Evolutionary conservation across 2,329 filamentous ascomycete genomes (phyloP).

Genomic region (Canariomyces notabilis): DNA sequence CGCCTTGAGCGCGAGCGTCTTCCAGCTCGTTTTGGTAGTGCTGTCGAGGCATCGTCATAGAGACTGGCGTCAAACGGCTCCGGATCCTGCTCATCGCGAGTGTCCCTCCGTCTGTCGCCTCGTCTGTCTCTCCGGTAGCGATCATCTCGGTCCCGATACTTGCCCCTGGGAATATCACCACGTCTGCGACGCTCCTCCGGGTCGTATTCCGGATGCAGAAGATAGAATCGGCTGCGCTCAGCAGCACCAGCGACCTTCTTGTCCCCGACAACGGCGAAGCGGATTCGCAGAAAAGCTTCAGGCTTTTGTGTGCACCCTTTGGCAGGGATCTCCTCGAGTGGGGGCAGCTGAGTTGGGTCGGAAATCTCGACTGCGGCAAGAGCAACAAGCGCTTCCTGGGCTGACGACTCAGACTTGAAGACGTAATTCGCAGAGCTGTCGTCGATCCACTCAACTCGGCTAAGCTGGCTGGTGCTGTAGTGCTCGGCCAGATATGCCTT

Average conservation of each 20-base stretch:
- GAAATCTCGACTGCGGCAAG: slow-evolving; percentile 48
- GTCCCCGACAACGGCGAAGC: slow-evolving; percentile 70
- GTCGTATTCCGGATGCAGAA: slow-evolving; percentile 85
- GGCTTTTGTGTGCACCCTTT: slow-evolving; percentile 65
- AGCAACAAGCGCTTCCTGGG: slow-evolving; percentile 50
- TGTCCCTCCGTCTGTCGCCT: slow-evolving; percentile 45
- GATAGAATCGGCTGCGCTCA: slow-evolving; percentile 81
- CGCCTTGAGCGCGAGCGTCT: slow-evolving; percentile 21
- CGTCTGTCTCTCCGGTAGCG: slow-evolving; percentile 42
- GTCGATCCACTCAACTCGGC: slow-evolving; percentile 87
- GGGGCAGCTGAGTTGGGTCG: slow-evolving; percentile 51
- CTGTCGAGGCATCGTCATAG: slow-evolving; percentile 66
- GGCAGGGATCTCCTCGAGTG: slow-evolving; percentile 61
- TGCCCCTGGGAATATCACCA: slow-evolving; percentile 42
- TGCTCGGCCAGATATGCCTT: slow-evolving; percentile 68
- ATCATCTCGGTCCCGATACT: slow-evolving; percentile 57
- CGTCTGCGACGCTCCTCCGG: slow-evolving; percentile 65
- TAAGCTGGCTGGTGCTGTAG: slow-evolving; percentile 50
- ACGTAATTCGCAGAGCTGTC: slow-evolving; percentile 85
- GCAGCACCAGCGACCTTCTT: slow-evolving; percentile 75
- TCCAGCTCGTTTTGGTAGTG: slow-evolving; percentile 30
- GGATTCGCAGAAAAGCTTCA: slow-evolving; percentile 63
- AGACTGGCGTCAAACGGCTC: slow-evolving; percentile 63
- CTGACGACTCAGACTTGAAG: slow-evolving; percentile 54
- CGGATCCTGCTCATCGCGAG: slow-evolving; percentile 50